Conservation (phyloP, 2,329 filamentous ascomycete genomes). For the Gliomastix tumulicola region DNA sequence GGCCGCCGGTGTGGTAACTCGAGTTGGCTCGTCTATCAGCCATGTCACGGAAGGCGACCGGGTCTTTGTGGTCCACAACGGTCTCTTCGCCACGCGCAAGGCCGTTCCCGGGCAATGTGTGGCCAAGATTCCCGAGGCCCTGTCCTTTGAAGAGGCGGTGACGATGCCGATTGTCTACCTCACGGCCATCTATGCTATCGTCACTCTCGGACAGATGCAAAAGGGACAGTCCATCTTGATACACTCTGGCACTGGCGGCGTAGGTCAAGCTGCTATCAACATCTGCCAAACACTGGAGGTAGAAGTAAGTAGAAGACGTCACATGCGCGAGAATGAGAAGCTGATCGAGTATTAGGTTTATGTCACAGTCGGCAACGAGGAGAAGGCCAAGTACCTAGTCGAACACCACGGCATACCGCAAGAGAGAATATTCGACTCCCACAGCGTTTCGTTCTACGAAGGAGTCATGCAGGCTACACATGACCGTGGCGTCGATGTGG, state of each 20-base stretch:
- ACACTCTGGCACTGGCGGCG: slow-evolving; percentile 19
- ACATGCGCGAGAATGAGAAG: no score
- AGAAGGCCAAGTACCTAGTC: slow-evolving; percentile 20
- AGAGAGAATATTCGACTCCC: slow-evolving; percentile 21
- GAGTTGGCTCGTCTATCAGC: neutral
- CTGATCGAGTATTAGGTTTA: slow-evolving; percentile 4
- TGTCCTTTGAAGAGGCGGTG: slow-evolving; percentile 24
- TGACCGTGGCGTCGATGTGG: slow-evolving; percentile 21
- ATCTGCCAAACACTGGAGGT: slow-evolving; percentile 14
- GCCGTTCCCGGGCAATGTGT: no score
- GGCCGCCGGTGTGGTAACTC: neutral
- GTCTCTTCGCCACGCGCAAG: neutral
- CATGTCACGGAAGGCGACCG: neutral
- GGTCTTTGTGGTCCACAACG: neutral
- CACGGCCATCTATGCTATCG: slow-evolving; percentile 17
- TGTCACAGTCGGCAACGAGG: slow-evolving; percentile 10
- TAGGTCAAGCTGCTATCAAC: slow-evolving; percentile 21
- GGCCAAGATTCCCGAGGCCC: slow-evolving; percentile 19
- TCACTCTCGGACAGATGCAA: slow-evolving; percentile 5
- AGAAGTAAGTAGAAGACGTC: neutral
- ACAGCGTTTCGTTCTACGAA: slow-evolving; percentile 15
- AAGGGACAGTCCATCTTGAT: slow-evolving; percentile 19
- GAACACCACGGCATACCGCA: slow-evolving; percentile 15
- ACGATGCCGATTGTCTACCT: slow-evolving; percentile 20
- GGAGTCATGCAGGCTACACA: slow-evolving; percentile 16